A percentile compares a stretch with the other conserved stretches of the same genome.
These are phyloP conservation scores for Protoeuglena noctilucae DNA, from an alignment of 139 green algal species.

Conservation along the genomic window DNA sequence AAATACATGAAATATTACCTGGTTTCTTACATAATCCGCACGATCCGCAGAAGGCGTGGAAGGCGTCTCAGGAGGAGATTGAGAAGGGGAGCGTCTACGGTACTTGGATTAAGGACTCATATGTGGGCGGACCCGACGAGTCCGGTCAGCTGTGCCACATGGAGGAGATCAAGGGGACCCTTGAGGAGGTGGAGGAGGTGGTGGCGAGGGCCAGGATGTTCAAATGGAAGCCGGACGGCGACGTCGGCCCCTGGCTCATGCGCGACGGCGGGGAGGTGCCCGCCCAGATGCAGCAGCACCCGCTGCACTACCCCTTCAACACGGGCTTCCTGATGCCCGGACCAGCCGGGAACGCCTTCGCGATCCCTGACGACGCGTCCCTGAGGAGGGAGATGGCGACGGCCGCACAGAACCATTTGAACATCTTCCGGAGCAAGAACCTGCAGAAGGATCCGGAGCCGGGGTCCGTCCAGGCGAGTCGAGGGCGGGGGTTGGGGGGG, in stretches of 20 bases:
- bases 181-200: slow-evolving; percentile 56
- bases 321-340: slow-evolving; percentile 64
- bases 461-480: too few relatives aligned
- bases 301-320: slow-evolving; percentile 73
- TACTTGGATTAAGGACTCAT: slow-evolving; percentile 37
- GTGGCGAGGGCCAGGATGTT: slow-evolving; percentile 68
- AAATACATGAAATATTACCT: too few relatives aligned
- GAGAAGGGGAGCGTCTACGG: slow-evolving; percentile 19
- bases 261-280: slow-evolving; percentile 54
- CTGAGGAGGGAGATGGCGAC: slow-evolving; percentile 44
- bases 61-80: slow-evolving; percentile 24
- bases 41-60: slow-evolving; percentile 31
- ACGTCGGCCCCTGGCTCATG: slow-evolving; percentile 49
- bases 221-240: slow-evolving; percentile 73
- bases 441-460: slow-evolving; percentile 48
- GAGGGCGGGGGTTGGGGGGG: too few relatives aligned
- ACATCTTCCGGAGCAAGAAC: slow-evolving; percentile 50
- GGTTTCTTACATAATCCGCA: too few relatives aligned
- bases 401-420: slow-evolving; percentile 16
- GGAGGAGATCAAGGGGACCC: slow-evolving; percentile 40
- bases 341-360: slow-evolving; percentile 56
- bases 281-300: slow-evolving; percentile 46
- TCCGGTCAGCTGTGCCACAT: slow-evolving; percentile 26
- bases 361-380: slow-evolving; percentile 43
- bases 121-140: slow-evolving; percentile 23